These are phyloP conservation scores for Macrophomina phaseolina DNA, from an alignment of 2,329 filamentous ascomycete species.

Conservation along the genomic window DNA sequence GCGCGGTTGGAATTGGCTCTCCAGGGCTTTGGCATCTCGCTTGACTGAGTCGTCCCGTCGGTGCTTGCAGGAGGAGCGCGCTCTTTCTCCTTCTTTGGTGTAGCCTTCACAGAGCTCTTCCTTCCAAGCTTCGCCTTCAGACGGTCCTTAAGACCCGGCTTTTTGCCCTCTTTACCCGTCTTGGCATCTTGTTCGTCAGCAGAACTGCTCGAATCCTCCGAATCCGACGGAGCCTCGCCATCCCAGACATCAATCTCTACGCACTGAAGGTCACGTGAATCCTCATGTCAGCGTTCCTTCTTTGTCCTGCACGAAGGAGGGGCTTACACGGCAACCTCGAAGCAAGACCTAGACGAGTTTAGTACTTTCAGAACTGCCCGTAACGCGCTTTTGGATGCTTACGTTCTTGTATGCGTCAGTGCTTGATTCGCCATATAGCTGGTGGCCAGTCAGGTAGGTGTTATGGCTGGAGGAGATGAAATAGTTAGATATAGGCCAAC, in stretches of 20 bases:
- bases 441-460: slow-evolving; percentile 87
- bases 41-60: neutral
- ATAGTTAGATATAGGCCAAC: slow-evolving; percentile 80
- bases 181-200: slow-evolving; percentile 39
- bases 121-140: slow-evolving; percentile 42
- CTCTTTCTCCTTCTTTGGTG: slow-evolving; percentile 32
- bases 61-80: slow-evolving; percentile 26
- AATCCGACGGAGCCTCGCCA: slow-evolving; percentile 59
- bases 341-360: slow-evolving; percentile 65
- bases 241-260: slow-evolving; percentile 98
- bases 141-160: slow-evolving; percentile 22
- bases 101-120: slow-evolving; percentile 43
- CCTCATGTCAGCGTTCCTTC: too few relatives aligned
- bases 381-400: slow-evolving; percentile 37
- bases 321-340: slow-evolving; percentile 68
- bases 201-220: slow-evolving; percentile 36
- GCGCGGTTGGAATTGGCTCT: slow-evolving; percentile 41
- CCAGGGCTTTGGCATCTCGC: slow-evolving; percentile 39
- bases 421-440: slow-evolving; percentile 78
- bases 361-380: neutral
- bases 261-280: slow-evolving; percentile 52
- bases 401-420: slow-evolving; percentile 79
- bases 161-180: slow-evolving; percentile 30
- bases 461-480: slow-evolving; percentile 96
- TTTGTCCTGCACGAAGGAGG: too few relatives aligned